Base-by-base conservation (phyloP, 73 alveolate species). In the Blepharisma stoltei region DNA sequence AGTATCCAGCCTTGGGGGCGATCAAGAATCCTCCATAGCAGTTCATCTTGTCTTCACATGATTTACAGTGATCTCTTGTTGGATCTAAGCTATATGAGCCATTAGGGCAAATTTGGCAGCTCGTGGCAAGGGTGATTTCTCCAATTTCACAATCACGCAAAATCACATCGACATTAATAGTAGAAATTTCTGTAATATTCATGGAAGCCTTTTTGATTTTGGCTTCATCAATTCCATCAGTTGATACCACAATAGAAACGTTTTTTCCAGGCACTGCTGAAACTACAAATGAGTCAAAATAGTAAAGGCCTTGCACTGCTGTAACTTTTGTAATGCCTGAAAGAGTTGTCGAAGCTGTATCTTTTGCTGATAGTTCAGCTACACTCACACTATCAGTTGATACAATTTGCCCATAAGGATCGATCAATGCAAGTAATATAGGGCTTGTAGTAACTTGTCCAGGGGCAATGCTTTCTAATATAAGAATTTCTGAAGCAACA, bases 1-100 rank as follows among this genome's bases (percentile, higher is more conserved):
- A 87, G 55, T 77, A 82, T 23, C 94, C 94, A 48, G 88, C 86
- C 43, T 82, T 75, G 1, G 94, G 94, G 0, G 88, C 90, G 1
- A 87, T 75, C 11, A 77, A 71, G 32, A 80, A 48, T 0, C 94
- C 94, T 68, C 94, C 94, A 7, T 54, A 53, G 54, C 94, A 87
- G 2, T 50, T 50, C 65, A 18, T 18, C n/a, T 50, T 50, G 3
- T 32, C 41, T 3, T 32, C 41, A 32, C 41, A 32, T 32, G 41
- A 32, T 32, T 32, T 32, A 32, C 41, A 32, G 41, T 32, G 41
- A 32, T 32, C 41, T 32, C 41, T 32, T 32, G 41, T 32, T 32
- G 41, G 41, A 32, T 32, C 41, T 32, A 32, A 3, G 41, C 41
- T 32, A 3, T 32, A 32, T 32, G 41, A 32, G 0, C 41, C 41